These are phyloP conservation scores for Dissophora globulifera DNA, from an alignment of 192 early-diverging fungal species.

Conservation along the genomic window DNA sequence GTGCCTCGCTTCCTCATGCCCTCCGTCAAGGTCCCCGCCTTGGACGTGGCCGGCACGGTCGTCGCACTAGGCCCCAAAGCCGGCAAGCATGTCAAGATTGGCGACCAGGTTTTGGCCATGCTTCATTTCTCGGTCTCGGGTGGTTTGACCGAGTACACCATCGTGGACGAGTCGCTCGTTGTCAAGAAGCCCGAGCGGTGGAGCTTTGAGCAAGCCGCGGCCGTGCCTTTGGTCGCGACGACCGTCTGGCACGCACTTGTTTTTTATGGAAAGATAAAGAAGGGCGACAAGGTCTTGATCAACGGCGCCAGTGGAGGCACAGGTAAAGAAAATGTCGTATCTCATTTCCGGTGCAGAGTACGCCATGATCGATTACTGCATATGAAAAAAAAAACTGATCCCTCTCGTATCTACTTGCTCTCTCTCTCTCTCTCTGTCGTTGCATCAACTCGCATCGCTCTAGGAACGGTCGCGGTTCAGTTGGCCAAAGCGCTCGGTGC, in stretches of 20 bases:
- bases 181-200: conserved; percentile 20
- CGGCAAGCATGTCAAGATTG: conserved; percentile 26
- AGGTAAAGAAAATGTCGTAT: conserved; percentile 6
- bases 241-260: conserved; percentile 39
- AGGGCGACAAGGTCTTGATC: conserved; percentile 54
- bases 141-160: conserved; percentile 25
- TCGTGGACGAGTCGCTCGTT: conserved; percentile 17
- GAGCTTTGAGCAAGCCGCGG: conserved; percentile 35
- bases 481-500: conserved; percentile 64
- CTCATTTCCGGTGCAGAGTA: neutral
- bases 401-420: too few relatives aligned
- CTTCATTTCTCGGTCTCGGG: conserved; percentile 12
- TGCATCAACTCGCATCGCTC: neutral
- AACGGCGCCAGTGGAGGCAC: conserved; percentile 64
- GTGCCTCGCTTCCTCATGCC: conserved; percentile 14
- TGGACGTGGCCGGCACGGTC: conserved; percentile 42
- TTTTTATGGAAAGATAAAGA: conserved; percentile 16
- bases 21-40: conserved; percentile 23
- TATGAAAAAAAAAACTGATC: too few relatives aligned
- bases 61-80: conserved; percentile 33
- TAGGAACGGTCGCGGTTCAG: conserved; percentile 61
- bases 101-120: conserved; percentile 52
- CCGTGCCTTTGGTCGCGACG: conserved; percentile 32
- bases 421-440: neutral
- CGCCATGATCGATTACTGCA: neutral